Evolutionary conservation across 116 monocot species (phyloP).

Genomic region (Zostera marina): DNA sequence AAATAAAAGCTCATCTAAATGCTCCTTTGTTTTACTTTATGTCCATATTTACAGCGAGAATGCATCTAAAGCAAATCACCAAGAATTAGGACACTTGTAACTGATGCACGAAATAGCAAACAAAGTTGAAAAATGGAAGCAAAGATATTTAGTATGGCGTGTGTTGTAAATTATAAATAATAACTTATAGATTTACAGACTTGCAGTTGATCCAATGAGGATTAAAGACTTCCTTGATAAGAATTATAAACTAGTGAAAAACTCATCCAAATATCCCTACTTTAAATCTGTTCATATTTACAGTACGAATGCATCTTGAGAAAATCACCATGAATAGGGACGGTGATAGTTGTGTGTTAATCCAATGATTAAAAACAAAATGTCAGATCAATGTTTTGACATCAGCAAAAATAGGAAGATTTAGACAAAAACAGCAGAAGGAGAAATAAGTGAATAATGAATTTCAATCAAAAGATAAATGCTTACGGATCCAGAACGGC

Average conservation of each 20-base stretch:
- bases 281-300: conserved; percentile 50
- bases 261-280: conserved; percentile 30
- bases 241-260: conserved; percentile 11
- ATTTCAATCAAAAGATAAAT: background rate
- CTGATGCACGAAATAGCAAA: too few species aligned
- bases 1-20: conserved; percentile 27
- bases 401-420: background rate
- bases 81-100: conserved; percentile 65
- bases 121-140: too few species aligned
- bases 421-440: too few species aligned
- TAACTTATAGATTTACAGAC: too few species aligned
- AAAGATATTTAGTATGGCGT: too few species aligned
- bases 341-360: background rate
- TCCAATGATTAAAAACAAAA: background rate
- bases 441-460: too few species aligned
- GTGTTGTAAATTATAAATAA: too few species aligned
- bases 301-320: conserved; percentile 27
- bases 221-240: conserved; percentile 36
- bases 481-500: conserved; percentile 87
- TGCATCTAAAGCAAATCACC: conserved; percentile 25
- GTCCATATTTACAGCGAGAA: conserved; percentile 54
- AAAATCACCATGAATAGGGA: conserved; percentile 48
- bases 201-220: too few species aligned
- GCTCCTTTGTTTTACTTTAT: conserved; percentile 27
- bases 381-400: background rate